A percentile compares a stretch with the other conserved stretches of the same genome.
Evolutionary conservation across 164 flowering plant species (phyloP).

Genomic region (Tetracentron sinense): DNA sequence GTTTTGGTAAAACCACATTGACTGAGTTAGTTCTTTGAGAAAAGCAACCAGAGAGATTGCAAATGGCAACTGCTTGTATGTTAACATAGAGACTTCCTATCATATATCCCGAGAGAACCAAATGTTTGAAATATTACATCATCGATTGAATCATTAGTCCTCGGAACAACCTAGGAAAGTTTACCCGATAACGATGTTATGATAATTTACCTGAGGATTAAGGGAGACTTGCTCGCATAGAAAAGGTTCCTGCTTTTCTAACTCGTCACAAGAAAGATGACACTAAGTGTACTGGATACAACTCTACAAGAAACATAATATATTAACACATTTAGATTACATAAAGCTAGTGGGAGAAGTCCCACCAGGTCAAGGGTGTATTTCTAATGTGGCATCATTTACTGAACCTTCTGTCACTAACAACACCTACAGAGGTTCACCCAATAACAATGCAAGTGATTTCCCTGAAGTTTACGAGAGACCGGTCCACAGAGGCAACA

Average conservation of each 20-base stretch:
- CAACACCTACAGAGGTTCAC: conserved; percentile 42
- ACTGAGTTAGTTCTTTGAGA: no score
- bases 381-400: conserved; percentile 36
- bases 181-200: conserved; percentile 4
- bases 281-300: background rate
- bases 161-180: background rate
- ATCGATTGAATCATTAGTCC: conserved; percentile 1
- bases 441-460: conserved; percentile 41
- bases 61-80: no score
- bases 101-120: no score
- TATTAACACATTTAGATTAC: no score
- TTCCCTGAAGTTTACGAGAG: conserved; percentile 55
- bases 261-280: no score
- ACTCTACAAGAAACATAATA: no score
- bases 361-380: background rate
- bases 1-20: no score
- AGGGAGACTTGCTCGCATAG: conserved; percentile 4
- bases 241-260: background rate
- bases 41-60: no score
- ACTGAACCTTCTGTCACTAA: conserved; percentile 43
- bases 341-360: no score
- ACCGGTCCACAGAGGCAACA: conserved; percentile 22
- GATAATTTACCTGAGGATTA: conserved; percentile 3
- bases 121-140: background rate
- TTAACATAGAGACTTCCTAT: no score